phyloP scores from a whole-genome alignment of 768 basidiomycete species.

The Psilocybe cyanescens region DNA sequence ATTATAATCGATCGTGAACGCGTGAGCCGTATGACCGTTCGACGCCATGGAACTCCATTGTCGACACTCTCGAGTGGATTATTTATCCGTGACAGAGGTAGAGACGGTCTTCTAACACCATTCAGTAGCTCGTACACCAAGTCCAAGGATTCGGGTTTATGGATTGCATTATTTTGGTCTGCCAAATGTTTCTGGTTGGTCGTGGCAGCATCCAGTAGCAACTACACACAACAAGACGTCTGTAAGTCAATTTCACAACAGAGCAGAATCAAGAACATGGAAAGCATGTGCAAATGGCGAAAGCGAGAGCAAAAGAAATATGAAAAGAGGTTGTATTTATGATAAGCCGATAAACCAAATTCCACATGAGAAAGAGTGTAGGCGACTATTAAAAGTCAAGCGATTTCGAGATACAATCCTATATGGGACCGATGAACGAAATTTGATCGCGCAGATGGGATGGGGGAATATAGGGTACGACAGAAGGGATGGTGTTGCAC shows the following conservation, averaged over 20 bases:
- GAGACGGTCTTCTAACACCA: neutral
- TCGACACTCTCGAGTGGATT: neutral
- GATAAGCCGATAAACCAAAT: constrained; percentile 4
- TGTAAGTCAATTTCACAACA: neutral
- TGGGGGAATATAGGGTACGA: constrained; percentile 10
- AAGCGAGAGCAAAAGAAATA: constrained; percentile 1
- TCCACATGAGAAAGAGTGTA: constrained; percentile 18
- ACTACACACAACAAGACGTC: no score
- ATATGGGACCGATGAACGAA: neutral
- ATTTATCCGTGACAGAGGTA: neutral
- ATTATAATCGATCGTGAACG: neutral
- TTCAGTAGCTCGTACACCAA: neutral
- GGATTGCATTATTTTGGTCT: neutral
- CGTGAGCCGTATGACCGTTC: neutral
- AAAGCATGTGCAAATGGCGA: neutral
- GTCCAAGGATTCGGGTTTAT: neutral
- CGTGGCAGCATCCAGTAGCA: neutral
- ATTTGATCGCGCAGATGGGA: constrained; percentile 17
- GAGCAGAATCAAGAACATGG: neutral
- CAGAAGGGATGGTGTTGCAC: constrained; percentile 32
- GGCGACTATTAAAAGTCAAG: constrained; percentile 14
- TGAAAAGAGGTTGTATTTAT: constrained; percentile 8
- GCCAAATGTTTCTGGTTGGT: neutral
- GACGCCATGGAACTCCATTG: neutral
- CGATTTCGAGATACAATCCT: constrained; percentile 4